These are phyloP conservation scores for Yamagishiella unicocca DNA, from an alignment of 139 green algal genomes.

Conservation along the genomic window DNA sequence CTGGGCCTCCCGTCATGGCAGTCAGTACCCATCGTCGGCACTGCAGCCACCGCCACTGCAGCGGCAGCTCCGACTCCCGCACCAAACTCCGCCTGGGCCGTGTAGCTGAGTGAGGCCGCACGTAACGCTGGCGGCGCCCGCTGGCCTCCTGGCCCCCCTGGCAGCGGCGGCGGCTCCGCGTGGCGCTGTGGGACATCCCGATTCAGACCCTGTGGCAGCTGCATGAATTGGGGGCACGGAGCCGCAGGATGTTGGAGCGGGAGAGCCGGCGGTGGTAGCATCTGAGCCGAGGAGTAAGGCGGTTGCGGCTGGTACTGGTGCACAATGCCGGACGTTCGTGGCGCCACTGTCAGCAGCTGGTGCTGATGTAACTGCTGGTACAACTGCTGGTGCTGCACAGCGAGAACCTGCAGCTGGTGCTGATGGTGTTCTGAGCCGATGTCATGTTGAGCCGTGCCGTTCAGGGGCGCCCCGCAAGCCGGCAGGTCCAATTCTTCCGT, in stretches of 20 bases:
- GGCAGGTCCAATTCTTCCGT: conserved; percentile 28
- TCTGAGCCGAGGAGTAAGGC: not conserved
- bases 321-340: not conserved
- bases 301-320: not conserved
- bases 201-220: not conserved
- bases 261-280: not conserved
- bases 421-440: not conserved
- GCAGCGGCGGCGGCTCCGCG: not conserved
- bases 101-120: no score
- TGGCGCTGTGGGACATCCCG: not conserved
- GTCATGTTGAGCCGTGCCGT: not conserved
- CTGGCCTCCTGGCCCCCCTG: no score
- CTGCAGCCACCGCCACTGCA: not conserved
- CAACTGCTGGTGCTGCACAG: no score
- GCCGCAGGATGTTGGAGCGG: not conserved
- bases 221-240: not conserved
- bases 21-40: not conserved
- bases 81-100: not conserved
- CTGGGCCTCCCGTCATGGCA: not conserved
- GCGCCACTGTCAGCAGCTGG: not conserved
- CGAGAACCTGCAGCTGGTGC: not conserved
- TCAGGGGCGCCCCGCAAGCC: not conserved
- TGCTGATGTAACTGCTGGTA: no score
- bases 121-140: no score
- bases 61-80: not conserved